These are phyloP conservation scores for Henckelia pumila DNA, from an alignment of 257 asterid species.

Conservation along the genomic window DNA sequence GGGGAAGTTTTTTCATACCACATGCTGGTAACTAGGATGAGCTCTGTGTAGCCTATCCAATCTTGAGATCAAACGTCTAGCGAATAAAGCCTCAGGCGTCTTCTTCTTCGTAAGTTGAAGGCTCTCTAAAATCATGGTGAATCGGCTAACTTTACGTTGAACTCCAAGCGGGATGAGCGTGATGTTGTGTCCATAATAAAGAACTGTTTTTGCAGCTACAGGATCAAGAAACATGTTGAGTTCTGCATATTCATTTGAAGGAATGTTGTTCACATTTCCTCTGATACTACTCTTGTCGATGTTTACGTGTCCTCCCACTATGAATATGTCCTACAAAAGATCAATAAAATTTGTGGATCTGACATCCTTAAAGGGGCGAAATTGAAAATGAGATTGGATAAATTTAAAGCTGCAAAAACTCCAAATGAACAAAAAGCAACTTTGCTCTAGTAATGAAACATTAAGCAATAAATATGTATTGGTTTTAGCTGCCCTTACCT, in stretches of 20 bases:
- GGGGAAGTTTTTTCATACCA: constrained; percentile 38
- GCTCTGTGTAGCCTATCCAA: constrained; percentile 42
- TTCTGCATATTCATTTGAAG: constrained; percentile 61
- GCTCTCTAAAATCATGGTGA: constrained; percentile 24
- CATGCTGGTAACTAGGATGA: constrained; percentile 52
- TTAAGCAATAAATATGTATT: background rate
- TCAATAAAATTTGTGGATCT: background rate
- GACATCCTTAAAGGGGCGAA: too few relatives aligned
- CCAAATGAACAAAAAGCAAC: background rate
- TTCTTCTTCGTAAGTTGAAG: constrained; percentile 41
- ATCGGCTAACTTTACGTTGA: constrained; percentile 51
- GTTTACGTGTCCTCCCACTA: constrained; percentile 75
- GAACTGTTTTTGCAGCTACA: constrained; percentile 62
- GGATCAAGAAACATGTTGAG: constrained; percentile 86
- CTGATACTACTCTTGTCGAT: constrained; percentile 25
- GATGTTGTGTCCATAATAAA: constrained; percentile 46
- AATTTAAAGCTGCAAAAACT: background rate
- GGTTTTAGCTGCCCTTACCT: constrained; percentile 32
- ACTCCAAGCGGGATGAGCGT: constrained; percentile 67
- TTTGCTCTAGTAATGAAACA: background rate
- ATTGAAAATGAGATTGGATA: background rate
- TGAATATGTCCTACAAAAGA: constrained; percentile 51
- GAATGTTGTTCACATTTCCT: constrained; percentile 66
- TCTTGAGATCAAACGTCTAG: constrained; percentile 47
- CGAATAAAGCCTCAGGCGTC: constrained; percentile 63